Evolutionary conservation across 2,329 filamentous ascomycete species (phyloP), one percentile per base, ranked within the genome.

Genomic region (Tolypocladium inflatum): DNA sequence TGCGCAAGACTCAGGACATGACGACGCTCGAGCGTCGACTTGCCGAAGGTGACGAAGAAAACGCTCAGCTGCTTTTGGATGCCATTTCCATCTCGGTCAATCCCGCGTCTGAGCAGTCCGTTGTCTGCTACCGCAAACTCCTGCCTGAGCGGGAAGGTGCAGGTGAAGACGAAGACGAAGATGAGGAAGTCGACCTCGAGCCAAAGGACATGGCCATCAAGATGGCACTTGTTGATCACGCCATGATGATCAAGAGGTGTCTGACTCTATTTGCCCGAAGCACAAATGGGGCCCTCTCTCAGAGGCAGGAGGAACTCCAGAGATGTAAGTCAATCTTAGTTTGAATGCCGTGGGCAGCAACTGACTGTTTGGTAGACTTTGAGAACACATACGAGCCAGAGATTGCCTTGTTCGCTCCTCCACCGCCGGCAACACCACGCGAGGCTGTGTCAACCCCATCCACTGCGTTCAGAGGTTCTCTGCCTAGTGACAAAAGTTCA

Each of bases 1-100:
- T 90, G 65, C 85, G 92, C 59, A 97, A 97, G 77, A 96, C 93
- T 1, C 84, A 90, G 59, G 93, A 97, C 72, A 83, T 97, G 76
- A 78, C 84, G 1, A 74, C 81, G 0, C 77, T 96, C 1, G 91
- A 96, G 70, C 90, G 87, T 70, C 85, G 86, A 55, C 79, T 93
- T 10, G 75, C 79, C 1, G 86, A 90, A 26, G 88, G 88, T 6
- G 89, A 93, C 58, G 85, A 90, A 41, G 82, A 86, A 10, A 82
- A 84, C 50, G 81, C 87, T 19, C 81, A 84, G 48, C 77, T 85
- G 52, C 78, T 97, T 39, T 81, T 90, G 0, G 90, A 94, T 64
- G 87, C 89, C 13, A 78, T 96, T 37, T 83, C 85, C 64, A 81
- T 91, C 58, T 89, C 91, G 8, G 86, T 96, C 33, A 89, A 91